These are phyloP conservation scores for Sphaerulina vaccinii DNA, from an alignment of 2,329 filamentous ascomycete genomes.

Conservation along the genomic window DNA sequence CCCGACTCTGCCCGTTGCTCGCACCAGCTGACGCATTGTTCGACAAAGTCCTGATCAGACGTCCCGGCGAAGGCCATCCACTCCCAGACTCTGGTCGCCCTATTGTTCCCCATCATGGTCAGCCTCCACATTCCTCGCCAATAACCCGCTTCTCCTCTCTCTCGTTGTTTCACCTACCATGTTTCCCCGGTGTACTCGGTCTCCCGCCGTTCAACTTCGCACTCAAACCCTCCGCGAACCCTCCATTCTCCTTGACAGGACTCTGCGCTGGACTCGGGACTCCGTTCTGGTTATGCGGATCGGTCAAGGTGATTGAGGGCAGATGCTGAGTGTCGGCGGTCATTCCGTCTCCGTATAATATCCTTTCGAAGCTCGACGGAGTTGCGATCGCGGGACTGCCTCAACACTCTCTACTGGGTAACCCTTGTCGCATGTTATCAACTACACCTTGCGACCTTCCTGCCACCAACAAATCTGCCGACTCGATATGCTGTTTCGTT, in stretches of 20 bases:
- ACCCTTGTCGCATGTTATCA: slow-evolving; percentile 12
- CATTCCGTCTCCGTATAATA: slow-evolving; percentile 1
- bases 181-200: slow-evolving; percentile 16
- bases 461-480: slow-evolving; percentile 9
- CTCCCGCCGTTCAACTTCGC: slow-evolving; percentile 12
- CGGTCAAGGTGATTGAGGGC: slow-evolving; percentile 44
- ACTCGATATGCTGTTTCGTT: background rate
- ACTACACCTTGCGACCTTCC: background rate
- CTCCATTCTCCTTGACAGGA: slow-evolving; percentile 19
- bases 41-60: slow-evolving; percentile 28
- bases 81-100: slow-evolving; percentile 23
- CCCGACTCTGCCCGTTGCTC: slow-evolving; percentile 18
- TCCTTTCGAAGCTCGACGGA: background rate
- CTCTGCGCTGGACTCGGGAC: slow-evolving; percentile 32
- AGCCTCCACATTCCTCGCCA: slow-evolving; percentile 12
- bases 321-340: slow-evolving; percentile 12
- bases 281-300: slow-evolving; percentile 40
- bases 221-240: slow-evolving; percentile 9
- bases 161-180: slow-evolving; percentile 6
- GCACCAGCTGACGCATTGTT: slow-evolving; percentile 20
- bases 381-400: background rate
- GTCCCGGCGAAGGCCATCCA: slow-evolving; percentile 26
- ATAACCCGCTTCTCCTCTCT: background rate
- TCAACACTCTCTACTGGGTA: background rate
- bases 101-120: slow-evolving; percentile 13